Base-by-base conservation (phyloP, 1,139 yeast genomes). In the Meyerozyma athensensis region DNA sequence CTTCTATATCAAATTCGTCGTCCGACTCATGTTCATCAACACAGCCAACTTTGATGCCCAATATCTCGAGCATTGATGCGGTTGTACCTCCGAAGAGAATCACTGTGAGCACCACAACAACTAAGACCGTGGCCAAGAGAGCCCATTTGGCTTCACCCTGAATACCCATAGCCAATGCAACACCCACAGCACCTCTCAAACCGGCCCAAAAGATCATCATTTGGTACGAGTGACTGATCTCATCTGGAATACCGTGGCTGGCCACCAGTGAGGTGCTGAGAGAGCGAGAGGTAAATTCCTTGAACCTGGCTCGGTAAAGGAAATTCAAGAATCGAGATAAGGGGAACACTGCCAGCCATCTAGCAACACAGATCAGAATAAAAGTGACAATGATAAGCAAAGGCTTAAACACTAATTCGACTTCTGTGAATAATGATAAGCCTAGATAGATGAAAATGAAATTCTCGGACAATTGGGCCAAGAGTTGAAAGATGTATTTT, bases 181-280 rank as follows among this genome's bases (percentile, higher is more conserved):
- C 99, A 47, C 99, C 99, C 24, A 94, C 99, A 1, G 99, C 99
- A 42, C 99, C 99, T 54, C 99, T 74, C 42, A 94, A 70, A 5
- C 99, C 99, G 2, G 98, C 98, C 99, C 99, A 94, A 61, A 94
- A 94, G 35, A 94, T 86, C 98, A 94, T 92, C 87, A 90, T 87
- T 63, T 94, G 98, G 59, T 94, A 94, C 42, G 86, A 87, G 50
- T 87, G 94, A 17, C 96, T 92, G 43, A 94, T 89, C 61, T 90
- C 97, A 50, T 90, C 97, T 1, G 86, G 84, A n/a, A 71, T 63
- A 5, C 74, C 57, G 26, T 66, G 63, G 5, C 60, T 52, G 1
- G 68, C 51, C 26, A 71, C 59, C 12, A 72, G 73, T 19, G 72
- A 74, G 36, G 59, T 56, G 35, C 66, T 45, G 17, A 66, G 63